phyloP scores from a whole-genome alignment of 164 flowering plant species.

The Sedum album region DNA sequence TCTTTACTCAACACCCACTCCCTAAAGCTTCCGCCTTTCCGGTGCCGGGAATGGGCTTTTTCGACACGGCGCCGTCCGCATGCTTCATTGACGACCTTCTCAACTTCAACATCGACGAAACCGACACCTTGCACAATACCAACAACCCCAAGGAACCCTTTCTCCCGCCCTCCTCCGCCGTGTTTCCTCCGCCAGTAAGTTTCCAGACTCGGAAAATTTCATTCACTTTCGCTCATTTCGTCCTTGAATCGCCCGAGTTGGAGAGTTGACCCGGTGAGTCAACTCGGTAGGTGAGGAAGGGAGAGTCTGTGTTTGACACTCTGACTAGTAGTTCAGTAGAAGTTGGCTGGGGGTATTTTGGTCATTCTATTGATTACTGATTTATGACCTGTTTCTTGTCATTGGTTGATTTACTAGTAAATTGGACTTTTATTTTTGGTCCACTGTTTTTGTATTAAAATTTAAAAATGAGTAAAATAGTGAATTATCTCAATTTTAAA shows the following conservation, averaged over 20 bases:
- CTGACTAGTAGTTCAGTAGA: neutral
- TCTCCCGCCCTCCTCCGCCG: neutral
- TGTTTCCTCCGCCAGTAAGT: neutral
- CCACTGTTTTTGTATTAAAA: too few relatives aligned
- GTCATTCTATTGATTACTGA: neutral
- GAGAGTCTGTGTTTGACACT: too few relatives aligned
- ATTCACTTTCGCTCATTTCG: too few relatives aligned
- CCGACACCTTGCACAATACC: neutral
- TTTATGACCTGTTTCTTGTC: too few relatives aligned
- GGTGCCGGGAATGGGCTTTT: neutral
- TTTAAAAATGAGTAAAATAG: too few relatives aligned
- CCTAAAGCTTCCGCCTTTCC: neutral
- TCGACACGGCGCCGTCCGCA: neutral
- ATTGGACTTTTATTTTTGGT: too few relatives aligned
- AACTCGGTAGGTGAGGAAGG: neutral
- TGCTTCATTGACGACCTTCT: conserved; percentile 1
- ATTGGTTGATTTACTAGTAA: too few relatives aligned
- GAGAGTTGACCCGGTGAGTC: neutral
- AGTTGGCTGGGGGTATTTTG: neutral
- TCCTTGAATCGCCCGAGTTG: too few relatives aligned
- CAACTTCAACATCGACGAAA: conserved; percentile 4
- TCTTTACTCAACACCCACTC: neutral
- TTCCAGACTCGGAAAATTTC: neutral
- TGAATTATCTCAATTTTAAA: too few relatives aligned
- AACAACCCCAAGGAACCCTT: neutral